Conservation (phyloP, 1,139 yeast species). For the Diutina catenulata region DNA sequence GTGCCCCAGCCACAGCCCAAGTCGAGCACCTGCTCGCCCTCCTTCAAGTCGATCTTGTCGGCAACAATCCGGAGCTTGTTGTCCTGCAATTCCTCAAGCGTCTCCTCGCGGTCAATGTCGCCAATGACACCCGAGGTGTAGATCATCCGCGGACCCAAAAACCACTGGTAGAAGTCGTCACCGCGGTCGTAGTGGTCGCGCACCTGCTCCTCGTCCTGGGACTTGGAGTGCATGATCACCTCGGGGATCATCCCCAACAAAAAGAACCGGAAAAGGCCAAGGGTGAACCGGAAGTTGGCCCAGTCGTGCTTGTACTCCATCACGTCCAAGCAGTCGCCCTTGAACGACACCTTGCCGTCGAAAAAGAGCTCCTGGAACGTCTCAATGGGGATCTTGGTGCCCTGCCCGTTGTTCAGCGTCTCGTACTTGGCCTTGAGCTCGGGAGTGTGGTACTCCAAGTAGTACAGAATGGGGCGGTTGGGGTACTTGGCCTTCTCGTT, state of each 20-base stretch:
- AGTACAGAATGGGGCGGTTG: conserved; percentile 64
- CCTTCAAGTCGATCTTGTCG: conserved; percentile 65
- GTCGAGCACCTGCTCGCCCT: conserved; percentile 70
- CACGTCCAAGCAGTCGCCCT: conserved; percentile 78
- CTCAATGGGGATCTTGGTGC: conserved; percentile 79
- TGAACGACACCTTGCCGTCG: conserved; percentile 74
- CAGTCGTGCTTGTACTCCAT: conserved; percentile 87
- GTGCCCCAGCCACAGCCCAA: conserved; percentile 98
- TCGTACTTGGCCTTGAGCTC: conserved; percentile 61
- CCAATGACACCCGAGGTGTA: conserved; percentile 80
- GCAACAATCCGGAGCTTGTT: conserved; percentile 82
- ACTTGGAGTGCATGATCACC: conserved; percentile 80
- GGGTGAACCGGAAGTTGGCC: conserved; percentile 74
- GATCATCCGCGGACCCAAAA: conserved; percentile 89
- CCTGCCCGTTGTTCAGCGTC: conserved; percentile 35
- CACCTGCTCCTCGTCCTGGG: conserved; percentile 94
- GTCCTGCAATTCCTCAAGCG: conserved; percentile 82
- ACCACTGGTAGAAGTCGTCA: conserved; percentile 91
- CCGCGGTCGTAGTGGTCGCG: conserved; percentile 95
- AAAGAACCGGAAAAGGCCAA: conserved; percentile 69
- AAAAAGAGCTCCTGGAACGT: conserved; percentile 85
- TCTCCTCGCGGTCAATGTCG: conserved; percentile 60
- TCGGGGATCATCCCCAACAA: conserved; percentile 87
- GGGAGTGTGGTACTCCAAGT: conserved; percentile 72
- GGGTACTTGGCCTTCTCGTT: conserved; percentile 73